Percentiles rank a stretch among this genome's conserved stretches.
Conservation (phyloP, 2,329 filamentous ascomycete species). For the Xylariaceae sp. region DNA sequence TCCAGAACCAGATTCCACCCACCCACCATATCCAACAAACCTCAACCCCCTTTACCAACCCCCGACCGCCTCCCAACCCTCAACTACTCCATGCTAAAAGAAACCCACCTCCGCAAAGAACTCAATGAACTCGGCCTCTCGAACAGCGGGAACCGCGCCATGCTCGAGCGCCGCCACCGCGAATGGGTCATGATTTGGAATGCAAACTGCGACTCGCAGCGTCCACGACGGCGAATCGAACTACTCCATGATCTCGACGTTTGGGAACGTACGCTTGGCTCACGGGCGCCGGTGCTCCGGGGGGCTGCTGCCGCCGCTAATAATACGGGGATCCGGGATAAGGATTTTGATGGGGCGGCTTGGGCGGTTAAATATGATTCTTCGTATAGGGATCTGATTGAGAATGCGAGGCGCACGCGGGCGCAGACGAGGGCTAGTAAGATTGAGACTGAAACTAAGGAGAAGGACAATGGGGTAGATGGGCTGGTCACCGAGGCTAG, state of each 20-base stretch:
- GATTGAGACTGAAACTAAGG: no score
- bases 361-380: constrained; percentile 69
- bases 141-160: constrained; percentile 57
- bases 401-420: constrained; percentile 60
- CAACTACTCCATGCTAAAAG: constrained; percentile 84
- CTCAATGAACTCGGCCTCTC: constrained; percentile 75
- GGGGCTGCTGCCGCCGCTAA: constrained; percentile 26
- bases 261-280: constrained; percentile 82
- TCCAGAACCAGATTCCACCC: constrained; percentile 8
- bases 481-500: constrained; percentile 4
- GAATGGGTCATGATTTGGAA: constrained; percentile 98
- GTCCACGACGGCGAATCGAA: constrained; percentile 63
- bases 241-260: constrained; percentile 72
- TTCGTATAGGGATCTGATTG: constrained; percentile 76
- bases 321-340: constrained; percentile 62
- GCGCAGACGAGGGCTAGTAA: constrained; percentile 31
- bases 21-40: constrained; percentile 10
- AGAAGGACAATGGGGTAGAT: constrained; percentile 12
- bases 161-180: constrained; percentile 74
- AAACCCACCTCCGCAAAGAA: constrained; percentile 71
- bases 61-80: constrained; percentile 69
- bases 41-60: constrained; percentile 23
- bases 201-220: constrained; percentile 83
- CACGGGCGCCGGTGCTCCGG: constrained; percentile 41
- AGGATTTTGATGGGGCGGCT: constrained; percentile 76